Evolutionary conservation across 2,329 filamentous ascomycete species (phyloP), one percentile per base, ranked within the genome.

Genomic region (Stemphylium lycopersici): DNA sequence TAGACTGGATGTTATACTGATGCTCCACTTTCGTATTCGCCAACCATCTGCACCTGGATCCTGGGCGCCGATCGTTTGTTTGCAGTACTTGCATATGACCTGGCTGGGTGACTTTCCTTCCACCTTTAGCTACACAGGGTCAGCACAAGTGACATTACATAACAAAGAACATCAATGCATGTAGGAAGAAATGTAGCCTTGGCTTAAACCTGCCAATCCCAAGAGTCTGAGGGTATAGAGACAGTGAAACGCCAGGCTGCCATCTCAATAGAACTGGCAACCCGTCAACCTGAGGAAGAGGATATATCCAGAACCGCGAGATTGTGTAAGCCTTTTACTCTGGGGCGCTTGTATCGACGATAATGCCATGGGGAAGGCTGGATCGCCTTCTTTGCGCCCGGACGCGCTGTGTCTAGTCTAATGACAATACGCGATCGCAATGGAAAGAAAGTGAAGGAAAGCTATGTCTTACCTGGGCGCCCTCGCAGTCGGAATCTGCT

Each of bases 261-360:
- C 66, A 66, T 55, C 63, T 59, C 64, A 46, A 48, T 53, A 67
- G 46, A 59, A 52, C 59, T 53, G 38, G 61, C 54, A 59, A 66
- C 54, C 72, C 71, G 58, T 74, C 72, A 18, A 65, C 62, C 55
- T 43, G 39, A 40, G 40, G 66, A 65, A 62, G 70, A 73, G 65
- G 70, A 59, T 74, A 56, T 50, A 55, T 57, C 57, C 52, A 48
- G 53, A 44, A 32, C 45, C 47, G 56, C 52, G 60, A 64, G 65
- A 48, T 59, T 44, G 52, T 67, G 61, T 67, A 62, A 69, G 65
- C 55, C 40, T 53, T 45, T 68, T 81, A 52, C 70, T 85, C 59
- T 85, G 67, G 81, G 83, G 81, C 78, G 81, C 71, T 79, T 81
- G 83, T 85, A 85, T 85, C 83, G 80, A 78, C 80, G 79, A 75